Conservation (phyloP, 805 yeast species). For the Yarrowia yakushimensis region DNA sequence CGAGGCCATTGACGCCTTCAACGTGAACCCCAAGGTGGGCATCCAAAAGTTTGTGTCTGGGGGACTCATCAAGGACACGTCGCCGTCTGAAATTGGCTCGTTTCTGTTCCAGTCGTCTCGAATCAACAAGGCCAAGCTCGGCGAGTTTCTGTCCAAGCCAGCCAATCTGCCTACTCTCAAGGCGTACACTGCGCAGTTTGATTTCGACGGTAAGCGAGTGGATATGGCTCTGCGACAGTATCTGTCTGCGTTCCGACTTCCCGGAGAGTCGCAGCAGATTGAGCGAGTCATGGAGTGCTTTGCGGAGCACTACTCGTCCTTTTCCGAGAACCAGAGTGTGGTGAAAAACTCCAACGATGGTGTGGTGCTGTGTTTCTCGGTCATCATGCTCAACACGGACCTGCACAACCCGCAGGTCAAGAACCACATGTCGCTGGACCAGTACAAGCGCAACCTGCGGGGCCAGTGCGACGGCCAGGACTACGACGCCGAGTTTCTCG, state of each 20-base stretch:
- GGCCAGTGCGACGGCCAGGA: conserved; percentile 72
- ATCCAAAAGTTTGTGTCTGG: conserved; percentile 58
- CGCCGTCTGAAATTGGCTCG: conserved; percentile 58
- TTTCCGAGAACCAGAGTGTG: background rate
- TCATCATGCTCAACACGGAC: conserved; percentile 93
- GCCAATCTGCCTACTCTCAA: conserved; percentile 55
- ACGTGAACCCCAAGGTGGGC: conserved; percentile 75
- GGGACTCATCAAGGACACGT: conserved; percentile 54
- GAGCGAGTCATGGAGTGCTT: conserved; percentile 87
- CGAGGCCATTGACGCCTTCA: conserved; percentile 69
- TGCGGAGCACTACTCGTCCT: conserved; percentile 68
- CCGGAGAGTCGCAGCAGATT: conserved; percentile 97
- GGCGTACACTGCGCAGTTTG: conserved; percentile 65
- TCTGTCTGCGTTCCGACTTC: conserved; percentile 79
- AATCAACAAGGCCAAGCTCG: conserved; percentile 80
- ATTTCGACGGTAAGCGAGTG: conserved; percentile 73
- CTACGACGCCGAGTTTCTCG: conserved; percentile 81
- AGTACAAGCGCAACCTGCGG: conserved; percentile 72
- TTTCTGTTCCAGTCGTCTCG: conserved; percentile 79
- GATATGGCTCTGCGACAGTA: conserved; percentile 89
- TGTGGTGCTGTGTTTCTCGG: conserved; percentile 83
- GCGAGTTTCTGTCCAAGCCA: conserved; percentile 81
- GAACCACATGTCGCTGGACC: conserved; percentile 82
- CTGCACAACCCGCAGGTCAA: conserved; percentile 89
- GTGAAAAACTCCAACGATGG: conserved; percentile 55